phyloP scores from a whole-genome alignment of 2,329 filamentous ascomycete species.

The Bipolaris zeicola region DNA sequence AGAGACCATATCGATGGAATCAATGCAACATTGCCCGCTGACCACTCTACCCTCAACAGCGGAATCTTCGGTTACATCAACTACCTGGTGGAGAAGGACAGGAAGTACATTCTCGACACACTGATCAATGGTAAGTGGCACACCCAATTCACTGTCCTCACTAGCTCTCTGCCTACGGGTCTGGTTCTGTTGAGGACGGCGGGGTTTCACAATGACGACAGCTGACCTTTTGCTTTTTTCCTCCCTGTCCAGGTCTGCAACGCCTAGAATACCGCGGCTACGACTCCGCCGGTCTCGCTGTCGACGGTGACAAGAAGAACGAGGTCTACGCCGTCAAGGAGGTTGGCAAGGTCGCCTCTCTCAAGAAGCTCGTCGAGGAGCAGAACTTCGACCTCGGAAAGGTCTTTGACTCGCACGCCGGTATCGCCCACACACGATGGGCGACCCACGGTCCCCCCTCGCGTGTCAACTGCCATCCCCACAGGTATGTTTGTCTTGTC shows the following conservation, averaged over 20 bases:
- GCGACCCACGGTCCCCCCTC: slow-evolving; percentile 96
- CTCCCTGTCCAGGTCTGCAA: slow-evolving; percentile 70
- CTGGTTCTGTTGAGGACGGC: slow-evolving; percentile 5
- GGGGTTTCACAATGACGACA: slow-evolving; percentile 7
- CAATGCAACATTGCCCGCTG: slow-evolving; percentile 19
- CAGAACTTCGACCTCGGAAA: slow-evolving; percentile 84
- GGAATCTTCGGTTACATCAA: slow-evolving; percentile 99
- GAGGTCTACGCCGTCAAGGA: slow-evolving; percentile 98
- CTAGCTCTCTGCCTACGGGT: slow-evolving; percentile 1
- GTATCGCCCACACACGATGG: slow-evolving; percentile 99
- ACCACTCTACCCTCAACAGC: slow-evolving; percentile 55
- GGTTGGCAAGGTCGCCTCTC: slow-evolving; percentile 97
- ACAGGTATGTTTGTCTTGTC: slow-evolving; percentile 71
- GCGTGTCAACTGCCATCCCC: slow-evolving; percentile 95
- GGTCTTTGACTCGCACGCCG: slow-evolving; percentile 96
- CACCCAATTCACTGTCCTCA: background rate
- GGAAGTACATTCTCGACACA: slow-evolving; percentile 93
- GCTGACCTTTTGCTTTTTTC: slow-evolving; percentile 33
- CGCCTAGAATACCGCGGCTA: slow-evolving; percentile 98
- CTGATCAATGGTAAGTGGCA: slow-evolving; percentile 84
- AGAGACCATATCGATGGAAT: too few species aligned
- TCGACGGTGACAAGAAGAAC: slow-evolving; percentile 99
- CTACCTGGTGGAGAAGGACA: slow-evolving; percentile 98
- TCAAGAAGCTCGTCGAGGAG: slow-evolving; percentile 89
- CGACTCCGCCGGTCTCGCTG: slow-evolving; percentile 92